phyloP scores from a whole-genome alignment of 2,329 filamentous ascomycete genomes.

The Aspergillus sp. region DNA sequence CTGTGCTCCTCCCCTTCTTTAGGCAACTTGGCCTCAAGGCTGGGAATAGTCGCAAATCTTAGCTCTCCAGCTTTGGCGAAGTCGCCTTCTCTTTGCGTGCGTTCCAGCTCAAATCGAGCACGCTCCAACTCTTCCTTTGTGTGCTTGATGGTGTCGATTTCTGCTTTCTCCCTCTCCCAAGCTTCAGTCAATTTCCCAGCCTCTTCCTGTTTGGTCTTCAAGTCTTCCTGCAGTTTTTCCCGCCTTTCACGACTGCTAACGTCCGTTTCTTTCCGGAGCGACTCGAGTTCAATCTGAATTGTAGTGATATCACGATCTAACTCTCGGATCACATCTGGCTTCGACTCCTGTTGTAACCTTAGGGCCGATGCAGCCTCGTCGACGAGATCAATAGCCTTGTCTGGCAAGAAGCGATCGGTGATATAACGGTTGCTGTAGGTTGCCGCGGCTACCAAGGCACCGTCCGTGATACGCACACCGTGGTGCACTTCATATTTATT shows the following conservation, averaged over 20 bases:
- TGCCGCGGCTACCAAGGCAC: slow-evolving; percentile 82
- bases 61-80: slow-evolving; percentile 87
- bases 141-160: slow-evolving; percentile 80
- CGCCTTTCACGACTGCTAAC: slow-evolving; percentile 78
- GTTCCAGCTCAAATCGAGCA: slow-evolving; percentile 75
- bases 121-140: slow-evolving; percentile 82
- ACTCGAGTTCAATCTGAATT: slow-evolving; percentile 93
- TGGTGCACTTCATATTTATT: slow-evolving; percentile 97
- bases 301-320: slow-evolving; percentile 95
- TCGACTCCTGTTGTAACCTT: slow-evolving; percentile 89
- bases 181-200: slow-evolving; percentile 64
- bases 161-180: slow-evolving; percentile 82
- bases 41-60: slow-evolving; percentile 78
- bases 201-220: slow-evolving; percentile 71
- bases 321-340: slow-evolving; percentile 86
- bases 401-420: slow-evolving; percentile 87
- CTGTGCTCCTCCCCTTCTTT: slow-evolving; percentile 54
- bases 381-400: slow-evolving; percentile 95
- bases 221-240: slow-evolving; percentile 70
- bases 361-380: slow-evolving; percentile 90
- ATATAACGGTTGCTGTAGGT: slow-evolving; percentile 93
- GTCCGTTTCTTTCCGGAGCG: slow-evolving; percentile 86
- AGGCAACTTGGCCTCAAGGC: slow-evolving; percentile 68
- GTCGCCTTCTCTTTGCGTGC: slow-evolving; percentile 77
- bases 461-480: slow-evolving; percentile 88